These are phyloP conservation scores for Cucurbita argyrosperma DNA, from an alignment of 306 rosid genomes.

Conservation along the genomic window DNA sequence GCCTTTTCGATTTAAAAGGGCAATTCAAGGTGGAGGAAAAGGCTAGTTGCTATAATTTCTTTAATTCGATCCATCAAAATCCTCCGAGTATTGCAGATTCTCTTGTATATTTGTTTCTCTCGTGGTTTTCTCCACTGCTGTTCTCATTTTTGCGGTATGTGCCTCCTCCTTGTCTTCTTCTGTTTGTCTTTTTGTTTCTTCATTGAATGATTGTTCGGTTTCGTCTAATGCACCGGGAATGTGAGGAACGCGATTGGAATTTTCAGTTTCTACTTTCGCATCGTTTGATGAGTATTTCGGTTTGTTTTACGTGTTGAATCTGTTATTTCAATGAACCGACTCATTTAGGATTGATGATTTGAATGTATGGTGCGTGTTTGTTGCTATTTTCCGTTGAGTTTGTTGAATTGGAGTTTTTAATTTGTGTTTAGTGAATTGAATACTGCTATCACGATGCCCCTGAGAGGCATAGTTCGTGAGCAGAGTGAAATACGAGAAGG, in stretches of 20 bases:
- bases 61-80: slow-evolving; percentile 4
- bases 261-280: neutral
- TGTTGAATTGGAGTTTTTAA: neutral
- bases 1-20: neutral
- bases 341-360: neutral
- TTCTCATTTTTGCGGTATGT: neutral
- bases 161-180: neutral
- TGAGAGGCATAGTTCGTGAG: slow-evolving; percentile 41
- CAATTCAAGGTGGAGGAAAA: neutral
- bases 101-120: neutral
- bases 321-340: neutral
- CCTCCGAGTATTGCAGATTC: neutral
- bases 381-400: neutral
- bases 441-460: slow-evolving; percentile 32
- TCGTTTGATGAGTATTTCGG: neutral
- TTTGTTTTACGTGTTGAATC: neutral
- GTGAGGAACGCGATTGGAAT: neutral
- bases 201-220: neutral
- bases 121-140: neutral
- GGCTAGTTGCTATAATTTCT: neutral
- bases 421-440: neutral
- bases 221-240: neutral
- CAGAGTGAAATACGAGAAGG: slow-evolving; percentile 44
- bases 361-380: neutral
- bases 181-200: neutral